Evolutionary conservation across 805 yeast species (phyloP), one percentile per base, ranked within the genome.

Genomic region (Spathaspora passalidarum): DNA sequence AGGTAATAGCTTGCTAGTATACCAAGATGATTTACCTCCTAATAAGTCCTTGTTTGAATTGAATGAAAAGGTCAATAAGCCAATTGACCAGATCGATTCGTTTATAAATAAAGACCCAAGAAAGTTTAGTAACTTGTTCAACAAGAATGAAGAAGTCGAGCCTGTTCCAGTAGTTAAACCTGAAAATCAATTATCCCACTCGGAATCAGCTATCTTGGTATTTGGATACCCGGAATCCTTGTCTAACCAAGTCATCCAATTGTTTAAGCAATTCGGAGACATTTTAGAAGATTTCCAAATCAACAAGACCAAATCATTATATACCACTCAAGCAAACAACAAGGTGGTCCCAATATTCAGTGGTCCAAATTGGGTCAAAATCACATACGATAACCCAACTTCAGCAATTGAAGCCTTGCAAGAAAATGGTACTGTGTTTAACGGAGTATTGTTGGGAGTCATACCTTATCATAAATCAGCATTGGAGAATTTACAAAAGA

Each of bases 331-430:
- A 9, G 49, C 45, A 8, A 40, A 40, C 21, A 26, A 42, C 22
- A 41, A 41, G 11, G 53, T 50, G n/a, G 69, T 57, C 47, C 95
- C 97, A 2, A 84, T 92, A 7, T 86, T 81, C 63, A 78, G 91
- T 10, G 98, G 98, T 1, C 78, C 81, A 39, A 82, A 88, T 34
- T 92, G 98, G 98, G 82, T 91, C n/a, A 87, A 90, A 59, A 61
- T 92, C 44, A 91, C 97, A 3, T 94, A 81, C 62, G 85, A 82
- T 47, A 84, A 82, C 48, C 79, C 86, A 6, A 70, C 84, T 1
- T 77, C 91, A 8, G 97, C 96, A 2, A 63, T 80, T 14, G 81
- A 96, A 45, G 97, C 99, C 0, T 68, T 91, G 38, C 82, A 86
- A 52, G 96, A 90, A 58, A 87, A 88, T 59, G 96, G 96, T 3